Base-by-base conservation (phyloP, 2,329 filamentous ascomycete species). In the Colletotrichum sp. region DNA sequence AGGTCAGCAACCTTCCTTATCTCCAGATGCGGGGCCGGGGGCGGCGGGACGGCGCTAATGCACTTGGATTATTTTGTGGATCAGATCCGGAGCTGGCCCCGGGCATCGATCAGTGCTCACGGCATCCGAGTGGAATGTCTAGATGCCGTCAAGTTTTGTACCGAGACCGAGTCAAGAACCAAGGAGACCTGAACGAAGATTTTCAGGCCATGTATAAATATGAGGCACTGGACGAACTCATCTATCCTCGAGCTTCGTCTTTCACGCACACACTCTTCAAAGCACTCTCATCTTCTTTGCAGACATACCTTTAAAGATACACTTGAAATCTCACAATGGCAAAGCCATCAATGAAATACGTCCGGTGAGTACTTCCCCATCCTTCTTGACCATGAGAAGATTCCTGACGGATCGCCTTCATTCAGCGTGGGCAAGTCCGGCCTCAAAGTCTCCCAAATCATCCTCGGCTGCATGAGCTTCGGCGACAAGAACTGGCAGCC, bases 331-430 rank as follows among this genome's bases (percentile, higher is more conserved):
- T 57, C 24, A 29, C 5, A 0, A 31, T 66, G 31, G 12, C 21
- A 3, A 36, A 29, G 0, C 7, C 43, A 27, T 21, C 43, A 1
- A 64, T 69, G 38, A 65, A 70, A 47, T 70, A 70, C 13, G 33
- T 55, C 27, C 66, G 66, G 66, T 64, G 5, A n/a, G 57, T 21
- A 0, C 0, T 11, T 0, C 5, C 24, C 3, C 2, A 3, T 6
- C n/a, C 5, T 0, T 27, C 27, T 57, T 18, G 0, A 12, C 8
- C 13, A 6, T 12, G 27, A 31, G 2, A 6, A 31, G 1, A 2
- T 18, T 16, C 9, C 15, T 31, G 11, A 57, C 0, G 7, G n/a
- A 3, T 6, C 80, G 89, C 2, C 76, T 83, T 5, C 78, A 76
- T 43, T 79, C 90, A 71, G 34, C 0, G 55, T 66, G 8, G 69